A percentile compares a stretch with the other conserved stretches of the same genome.
These are phyloP conservation scores for Trichoderma sp. DNA, from an alignment of 2,329 filamentous ascomycete genomes.

Conservation along the genomic window DNA sequence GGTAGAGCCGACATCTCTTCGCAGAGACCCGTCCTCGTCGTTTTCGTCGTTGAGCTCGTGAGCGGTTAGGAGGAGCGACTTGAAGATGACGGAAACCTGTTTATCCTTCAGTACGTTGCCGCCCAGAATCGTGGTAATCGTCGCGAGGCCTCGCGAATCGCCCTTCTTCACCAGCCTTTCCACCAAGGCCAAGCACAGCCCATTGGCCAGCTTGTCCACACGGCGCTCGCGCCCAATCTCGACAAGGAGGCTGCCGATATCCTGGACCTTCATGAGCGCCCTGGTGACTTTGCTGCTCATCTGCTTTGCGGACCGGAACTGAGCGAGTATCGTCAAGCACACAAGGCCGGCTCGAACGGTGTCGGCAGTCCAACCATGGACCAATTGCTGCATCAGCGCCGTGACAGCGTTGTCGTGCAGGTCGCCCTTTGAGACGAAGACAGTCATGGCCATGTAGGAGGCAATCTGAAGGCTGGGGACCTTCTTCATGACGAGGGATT, in stretches of 20 bases:
- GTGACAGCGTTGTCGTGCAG: constrained; percentile 80
- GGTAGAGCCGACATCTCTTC: constrained; percentile 65
- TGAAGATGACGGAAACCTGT: constrained; percentile 66
- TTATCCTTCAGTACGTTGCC: constrained; percentile 63
- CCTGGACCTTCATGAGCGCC: constrained; percentile 64
- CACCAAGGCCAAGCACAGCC: constrained; percentile 67
- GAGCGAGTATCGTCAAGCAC: constrained; percentile 78
- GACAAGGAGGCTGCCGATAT: constrained; percentile 61
- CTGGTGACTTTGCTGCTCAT: constrained; percentile 72
- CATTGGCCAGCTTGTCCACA: constrained; percentile 71
- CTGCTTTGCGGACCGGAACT: constrained; percentile 71
- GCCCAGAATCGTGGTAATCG: constrained; percentile 64
- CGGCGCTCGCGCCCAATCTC: constrained; percentile 66
- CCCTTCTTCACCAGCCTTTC: constrained; percentile 64
- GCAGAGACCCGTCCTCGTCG: constrained; percentile 57
- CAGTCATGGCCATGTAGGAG: constrained; percentile 86
- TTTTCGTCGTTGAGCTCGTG: constrained; percentile 59
- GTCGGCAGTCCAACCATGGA: constrained; percentile 72
- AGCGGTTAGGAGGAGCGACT: constrained; percentile 63
- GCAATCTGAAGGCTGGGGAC: constrained; percentile 79
- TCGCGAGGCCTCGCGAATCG: constrained; percentile 57
- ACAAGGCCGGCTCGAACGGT: constrained; percentile 74
- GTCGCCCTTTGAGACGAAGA: constrained; percentile 80
- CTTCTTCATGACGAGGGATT: constrained; percentile 74
- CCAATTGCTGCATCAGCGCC: constrained; percentile 86